Base-by-base conservation (phyloP, 106 monocot genomes). In the Acorus calamus region DNA sequence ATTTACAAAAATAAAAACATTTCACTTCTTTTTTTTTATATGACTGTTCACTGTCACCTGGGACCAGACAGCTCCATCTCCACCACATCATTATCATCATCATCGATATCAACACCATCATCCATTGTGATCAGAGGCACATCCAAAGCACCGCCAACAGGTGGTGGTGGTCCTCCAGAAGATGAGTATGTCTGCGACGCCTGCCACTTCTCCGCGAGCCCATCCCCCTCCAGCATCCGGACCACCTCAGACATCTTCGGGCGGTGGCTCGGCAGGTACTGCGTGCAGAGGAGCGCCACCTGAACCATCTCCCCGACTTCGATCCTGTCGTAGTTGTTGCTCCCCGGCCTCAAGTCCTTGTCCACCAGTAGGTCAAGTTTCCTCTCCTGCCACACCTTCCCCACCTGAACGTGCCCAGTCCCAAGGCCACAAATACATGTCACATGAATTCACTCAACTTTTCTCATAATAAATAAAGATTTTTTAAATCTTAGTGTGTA, bases 231-330 rank as follows among this genome's bases (percentile, higher is more conserved):
- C 11, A 80, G 66, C 79, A 80, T 80, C 46, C 79, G 48, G 14
- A 80, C 48, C 41, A 80, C 79, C 62, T 80, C 79, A 3, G 74
- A 70, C 79, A 80, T 80, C 69, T 66, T 80, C 1, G 79, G 79
- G 2, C 79, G 74, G 47, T 61, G 65, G 10, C 66, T 43, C 3
- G 79, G 74, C 45, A 64, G 60, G 66, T 57, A 71, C 28, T 74
- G 70, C 2, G 74, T 80, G 74, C 79, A 74, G 8, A 80, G 70
- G 4, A 80, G 66, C 5, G 79, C 74, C 28, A 80, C 74, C 47
- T 74, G 74, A 6, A 80, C 79, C 70, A 80, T 74, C 66, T 80
- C 79, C 45, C 62, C 79, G 0, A 67, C 69, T 57, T 80, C 79
- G 5, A 71, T 41, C 46, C 44, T 0, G 61, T 80, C 71, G 57